Percentiles rank a stretch among this genome's conserved stretches.
These are phyloP conservation scores for Coemansia guatemalensis DNA, from an alignment of 192 early-diverging fungal genomes.

Conservation along the genomic window DNA sequence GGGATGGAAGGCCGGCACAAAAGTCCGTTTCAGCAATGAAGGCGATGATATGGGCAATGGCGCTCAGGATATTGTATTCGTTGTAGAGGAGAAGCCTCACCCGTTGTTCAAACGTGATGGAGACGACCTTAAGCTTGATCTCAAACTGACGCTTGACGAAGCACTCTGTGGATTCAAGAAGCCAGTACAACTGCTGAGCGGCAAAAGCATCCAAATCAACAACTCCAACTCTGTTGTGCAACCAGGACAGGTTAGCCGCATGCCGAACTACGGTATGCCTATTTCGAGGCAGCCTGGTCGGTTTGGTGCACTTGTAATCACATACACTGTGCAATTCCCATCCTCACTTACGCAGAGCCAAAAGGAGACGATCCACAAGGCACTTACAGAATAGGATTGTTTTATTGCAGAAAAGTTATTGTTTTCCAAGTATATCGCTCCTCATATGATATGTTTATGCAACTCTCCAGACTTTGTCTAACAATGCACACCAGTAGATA, in stretches of 20 bases:
- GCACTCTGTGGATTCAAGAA: slow-evolving; percentile 76
- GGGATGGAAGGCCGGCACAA: slow-evolving; percentile 98
- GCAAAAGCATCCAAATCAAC: slow-evolving; percentile 64
- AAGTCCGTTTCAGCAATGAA: slow-evolving; percentile 85
- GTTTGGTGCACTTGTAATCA: slow-evolving; percentile 88
- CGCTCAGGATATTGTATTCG: slow-evolving; percentile 91
- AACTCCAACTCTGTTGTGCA: slow-evolving; percentile 60
- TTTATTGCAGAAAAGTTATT: too few species aligned
- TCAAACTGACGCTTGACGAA: slow-evolving; percentile 75
- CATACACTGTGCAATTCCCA: slow-evolving; percentile 81
- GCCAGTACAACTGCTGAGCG: slow-evolving; percentile 74
- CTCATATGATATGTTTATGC: too few species aligned
- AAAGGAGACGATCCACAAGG: slow-evolving; percentile 64
- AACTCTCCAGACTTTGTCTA: too few species aligned
- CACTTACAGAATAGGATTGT: slow-evolving; percentile 24
- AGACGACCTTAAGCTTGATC: slow-evolving; percentile 68
- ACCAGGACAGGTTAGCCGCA: slow-evolving; percentile 72
- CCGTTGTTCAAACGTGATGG: slow-evolving; percentile 83
- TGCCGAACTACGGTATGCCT: slow-evolving; percentile 91
- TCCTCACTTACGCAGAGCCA: slow-evolving; percentile 62
- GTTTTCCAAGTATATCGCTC: too few species aligned
- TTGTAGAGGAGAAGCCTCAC: slow-evolving; percentile 93
- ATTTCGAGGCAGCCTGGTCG: slow-evolving; percentile 77
- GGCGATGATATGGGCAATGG: slow-evolving; percentile 85
- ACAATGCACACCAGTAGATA: too few species aligned